Evolutionary conservation across 192 early-diverging fungal species (phyloP), one percentile per base, ranked within the genome.

Genomic region (Coemansia javaensis): DNA sequence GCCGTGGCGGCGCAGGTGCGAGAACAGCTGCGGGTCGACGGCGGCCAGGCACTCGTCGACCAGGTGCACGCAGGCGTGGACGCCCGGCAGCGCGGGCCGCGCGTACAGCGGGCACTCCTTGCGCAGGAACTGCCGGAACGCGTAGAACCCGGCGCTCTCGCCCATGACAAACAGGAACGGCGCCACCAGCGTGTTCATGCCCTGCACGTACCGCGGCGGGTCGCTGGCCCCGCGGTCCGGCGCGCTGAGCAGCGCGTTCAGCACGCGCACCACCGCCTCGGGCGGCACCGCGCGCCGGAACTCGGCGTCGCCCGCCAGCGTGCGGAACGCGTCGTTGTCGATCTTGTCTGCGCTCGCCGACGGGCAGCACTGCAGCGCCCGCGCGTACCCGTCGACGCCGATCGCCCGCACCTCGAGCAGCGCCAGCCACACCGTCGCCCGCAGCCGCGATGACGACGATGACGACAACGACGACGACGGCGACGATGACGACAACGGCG

Each of bases 131-230:
- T 83, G 85, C 4, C 88, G 82, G 59, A 90, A 94, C 9, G 86
- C 78, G 54, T 83, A 90, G 46, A 90, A 95, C 6, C 90, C 90
- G 34, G 92, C 91, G 49, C 94, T 77, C 69, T 98, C 95, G 33
- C 88, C 83, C 86, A 98, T 86, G 0, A 85, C 83, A 49, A 84
- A 93, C 15, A 94, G 68, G 55, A 98, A 95, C 23, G 95, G 95
- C 13, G 90, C 90, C 34, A 80, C 77, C 35, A 95, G 75, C 32
- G 92, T 90, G 67, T 94, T 98, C 89, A 98, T 94, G 16, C 93
- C 91, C 65, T 92, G 91, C 16, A 95, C 93, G 66, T 98, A 91
- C 81, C 34, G 66, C 32, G 59, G 68, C 33, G 68, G 68, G 31
- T 79, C 56, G 53, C 72, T 42, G 12, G 71, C 24, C 42, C 56